phyloP scores from a whole-genome alignment of 2,329 filamentous ascomycete genomes.

The Talaromyces sp. region DNA sequence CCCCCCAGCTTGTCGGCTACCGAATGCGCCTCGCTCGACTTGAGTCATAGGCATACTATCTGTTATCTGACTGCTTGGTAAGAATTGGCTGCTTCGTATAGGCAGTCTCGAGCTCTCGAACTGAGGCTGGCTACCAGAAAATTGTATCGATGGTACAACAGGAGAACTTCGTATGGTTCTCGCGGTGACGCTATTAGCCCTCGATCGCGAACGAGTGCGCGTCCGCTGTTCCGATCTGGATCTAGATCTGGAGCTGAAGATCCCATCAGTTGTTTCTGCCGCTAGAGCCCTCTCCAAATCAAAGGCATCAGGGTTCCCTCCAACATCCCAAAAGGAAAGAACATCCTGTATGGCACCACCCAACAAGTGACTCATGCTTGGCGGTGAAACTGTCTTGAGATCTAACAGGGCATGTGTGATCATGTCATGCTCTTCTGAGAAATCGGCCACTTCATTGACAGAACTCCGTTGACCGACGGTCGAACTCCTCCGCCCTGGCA shows the following conservation, averaged over 20 bases:
- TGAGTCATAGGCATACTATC: constrained; percentile 42
- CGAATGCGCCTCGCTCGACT: constrained; percentile 38
- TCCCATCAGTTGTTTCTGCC: constrained; percentile 23
- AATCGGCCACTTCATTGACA: not conserved
- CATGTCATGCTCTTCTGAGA: not conserved
- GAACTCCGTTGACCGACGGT: not conserved
- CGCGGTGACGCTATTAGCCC: constrained; percentile 18
- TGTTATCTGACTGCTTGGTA: constrained; percentile 33
- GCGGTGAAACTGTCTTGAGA: constrained; percentile 9
- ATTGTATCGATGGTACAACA: constrained; percentile 24
- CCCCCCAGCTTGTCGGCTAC: constrained; percentile 32
- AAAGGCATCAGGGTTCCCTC: constrained; percentile 33
- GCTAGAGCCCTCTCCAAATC: constrained; percentile 30
- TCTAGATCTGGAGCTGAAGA: constrained; percentile 16
- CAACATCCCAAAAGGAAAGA: constrained; percentile 38
- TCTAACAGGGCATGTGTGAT: not conserved
- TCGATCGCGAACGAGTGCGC: constrained; percentile 27
- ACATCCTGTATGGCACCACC: constrained; percentile 21
- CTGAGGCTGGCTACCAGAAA: constrained; percentile 36
- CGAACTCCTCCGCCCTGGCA: not conserved
- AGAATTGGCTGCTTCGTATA: constrained; percentile 20
- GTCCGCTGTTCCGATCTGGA: constrained; percentile 22
- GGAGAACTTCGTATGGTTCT: constrained; percentile 26
- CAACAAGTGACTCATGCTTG: not conserved
- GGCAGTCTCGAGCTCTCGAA: constrained; percentile 18